Base-by-base conservation (phyloP, 1,139 yeast genomes). In the Kazachstania sp. region DNA sequence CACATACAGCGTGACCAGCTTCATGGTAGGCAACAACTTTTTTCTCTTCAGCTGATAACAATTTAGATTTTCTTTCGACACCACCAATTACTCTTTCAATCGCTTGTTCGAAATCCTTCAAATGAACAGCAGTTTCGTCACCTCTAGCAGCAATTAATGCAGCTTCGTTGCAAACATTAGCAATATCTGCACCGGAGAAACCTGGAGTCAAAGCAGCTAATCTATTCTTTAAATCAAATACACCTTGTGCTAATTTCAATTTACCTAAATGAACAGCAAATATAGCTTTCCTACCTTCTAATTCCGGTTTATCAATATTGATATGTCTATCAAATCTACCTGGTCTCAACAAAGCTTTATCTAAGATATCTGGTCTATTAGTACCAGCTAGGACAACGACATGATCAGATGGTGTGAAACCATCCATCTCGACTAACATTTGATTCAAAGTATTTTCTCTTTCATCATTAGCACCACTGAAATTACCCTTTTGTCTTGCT, bases 371-470 rank as follows among this genome's bases (percentile, higher is more conserved):
- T 6, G 87, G 81, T 64, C 94, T 76, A 63, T 84, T 84, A 4
- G 94, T 84, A 73, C 92, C 92, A 1, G 92, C 92, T 47, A 84
- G 71, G 28, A 84, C 90, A 39, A 84, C 90, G 46, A 84, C 84
- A 59, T 84, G 88, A 59, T 83, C 92, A 26, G 82, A 68, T 26
- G 79, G 72, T 19, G 81, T 81, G 60, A 84, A 84, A 12, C 94
- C 94, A 64, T 84, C 94, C 94, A 84, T 84, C 66, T 84, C 94
- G 47, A 83, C 92, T 54, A 84, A 72, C 51, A 84, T 71, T 66
- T 84, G 94, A 63, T 84, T 84, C 60, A 84, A 71, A 3, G 94
- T 84, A 49, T 82, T 81, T 65, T 84, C 94, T 63, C 87, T 77
- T 65, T 84, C 94, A 63, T 84, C 94, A 59, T 83, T 84, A 37